These are phyloP conservation scores for Eragrostis nindensis DNA, from an alignment of 176 grass and related monocot genomes.

Conservation along the genomic window DNA sequence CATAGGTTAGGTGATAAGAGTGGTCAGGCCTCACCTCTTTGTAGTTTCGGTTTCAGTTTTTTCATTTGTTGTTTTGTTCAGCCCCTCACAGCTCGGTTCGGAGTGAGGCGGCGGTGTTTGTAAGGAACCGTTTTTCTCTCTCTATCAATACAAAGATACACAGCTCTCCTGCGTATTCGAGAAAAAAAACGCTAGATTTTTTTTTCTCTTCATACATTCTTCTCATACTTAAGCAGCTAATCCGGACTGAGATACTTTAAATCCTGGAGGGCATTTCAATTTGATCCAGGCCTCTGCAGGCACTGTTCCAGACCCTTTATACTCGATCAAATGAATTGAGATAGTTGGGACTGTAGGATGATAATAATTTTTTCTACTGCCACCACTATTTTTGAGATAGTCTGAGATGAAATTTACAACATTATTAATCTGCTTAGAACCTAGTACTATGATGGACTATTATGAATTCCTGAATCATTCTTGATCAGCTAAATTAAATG, in stretches of 20 bases:
- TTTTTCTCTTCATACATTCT: not conserved
- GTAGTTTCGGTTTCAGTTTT: too few relatives aligned
- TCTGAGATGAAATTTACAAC: not conserved
- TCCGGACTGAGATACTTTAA: not conserved
- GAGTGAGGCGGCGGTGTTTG: too few relatives aligned
- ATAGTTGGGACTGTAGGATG: slow-evolving; percentile 8
- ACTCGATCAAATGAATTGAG: not conserved
- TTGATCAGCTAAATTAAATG: slow-evolving; percentile 24
- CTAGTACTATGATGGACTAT: not conserved
- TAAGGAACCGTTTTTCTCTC: too few relatives aligned
- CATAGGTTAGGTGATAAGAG: too few relatives aligned
- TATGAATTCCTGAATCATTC: slow-evolving; percentile 20
- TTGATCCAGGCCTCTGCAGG: not conserved
- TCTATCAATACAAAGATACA: too few relatives aligned
- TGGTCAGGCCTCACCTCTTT: too few relatives aligned
- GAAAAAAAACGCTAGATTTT: not conserved
- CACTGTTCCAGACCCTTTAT: not conserved
- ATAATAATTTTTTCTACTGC: slow-evolving; percentile 16
- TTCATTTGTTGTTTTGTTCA: too few relatives aligned
- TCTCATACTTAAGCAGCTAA: not conserved
- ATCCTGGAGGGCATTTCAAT: not conserved
- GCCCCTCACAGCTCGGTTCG: too few relatives aligned
- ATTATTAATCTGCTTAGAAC: slow-evolving; percentile 17
- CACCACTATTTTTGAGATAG: not conserved
- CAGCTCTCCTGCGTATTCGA: too few relatives aligned